These are phyloP conservation scores for Geoglossum glabrum DNA, from an alignment of 495 filamentous ascomycete genomes.

Conservation along the genomic window DNA sequence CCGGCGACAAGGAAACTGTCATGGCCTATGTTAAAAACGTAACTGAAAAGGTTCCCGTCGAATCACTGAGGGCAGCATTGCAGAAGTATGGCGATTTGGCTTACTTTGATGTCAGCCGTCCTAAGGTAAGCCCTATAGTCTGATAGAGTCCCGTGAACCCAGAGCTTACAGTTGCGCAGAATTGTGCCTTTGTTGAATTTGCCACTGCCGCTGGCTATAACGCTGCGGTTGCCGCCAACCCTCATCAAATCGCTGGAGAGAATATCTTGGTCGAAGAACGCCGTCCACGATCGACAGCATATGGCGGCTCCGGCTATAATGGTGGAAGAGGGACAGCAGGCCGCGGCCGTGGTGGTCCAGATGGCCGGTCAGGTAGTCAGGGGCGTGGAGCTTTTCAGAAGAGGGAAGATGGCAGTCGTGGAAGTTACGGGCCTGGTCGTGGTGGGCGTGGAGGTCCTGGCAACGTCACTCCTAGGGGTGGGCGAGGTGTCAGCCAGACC, in stretches of 20 bases:
- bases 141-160: neutral
- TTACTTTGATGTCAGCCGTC: constrained; percentile 75
- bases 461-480: constrained; percentile 19
- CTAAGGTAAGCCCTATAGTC: constrained; percentile 43
- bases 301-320: constrained; percentile 41
- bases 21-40: constrained; percentile 88
- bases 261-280: constrained; percentile 76
- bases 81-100: constrained; percentile 55
- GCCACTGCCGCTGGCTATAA: constrained; percentile 54
- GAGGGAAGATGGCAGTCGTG: constrained; percentile 30
- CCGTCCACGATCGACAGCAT: constrained; percentile 48
- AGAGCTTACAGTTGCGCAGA: constrained; percentile 29
- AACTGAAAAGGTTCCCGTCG: constrained; percentile 56
- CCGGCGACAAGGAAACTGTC: constrained; percentile 42
- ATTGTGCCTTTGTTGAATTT: constrained; percentile 93
- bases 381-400: constrained; percentile 49
- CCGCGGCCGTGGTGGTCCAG: constrained; percentile 47
- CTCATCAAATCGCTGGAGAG: constrained; percentile 63
- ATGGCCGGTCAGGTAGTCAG: constrained; percentile 38
- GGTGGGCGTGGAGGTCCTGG: constrained; percentile 18
- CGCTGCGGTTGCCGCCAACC: constrained; percentile 66
- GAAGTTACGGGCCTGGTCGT: constrained; percentile 31
- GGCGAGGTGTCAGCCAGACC: constrained; percentile 13
- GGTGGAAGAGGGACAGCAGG: constrained; percentile 35
- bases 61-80: constrained; percentile 43